Evolutionary conservation across 352 stramenopile genomes (phyloP).

Genomic region (Pseudoperonospora humuli): DNA sequence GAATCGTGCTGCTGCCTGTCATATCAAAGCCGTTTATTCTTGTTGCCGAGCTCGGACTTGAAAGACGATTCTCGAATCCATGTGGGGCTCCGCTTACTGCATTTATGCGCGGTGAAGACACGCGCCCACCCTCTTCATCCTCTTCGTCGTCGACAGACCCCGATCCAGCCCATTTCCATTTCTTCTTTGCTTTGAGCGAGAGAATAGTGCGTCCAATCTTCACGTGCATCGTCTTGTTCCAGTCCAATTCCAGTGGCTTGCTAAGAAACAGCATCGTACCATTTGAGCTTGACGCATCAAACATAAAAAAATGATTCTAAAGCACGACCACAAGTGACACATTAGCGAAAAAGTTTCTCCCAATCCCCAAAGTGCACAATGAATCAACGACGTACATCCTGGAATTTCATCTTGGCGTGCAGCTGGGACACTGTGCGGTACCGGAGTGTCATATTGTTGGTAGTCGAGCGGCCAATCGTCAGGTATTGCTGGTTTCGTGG

Average conservation of each 20-base stretch:
- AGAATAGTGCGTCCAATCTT: constrained; percentile 82
- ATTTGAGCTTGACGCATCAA: constrained; percentile 72
- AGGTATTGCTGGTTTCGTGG: constrained; percentile 60
- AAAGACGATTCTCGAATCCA: constrained; percentile 12
- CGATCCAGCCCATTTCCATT: constrained; percentile 63
- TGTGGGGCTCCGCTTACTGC: constrained; percentile 5
- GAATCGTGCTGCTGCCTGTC: constrained; percentile 17
- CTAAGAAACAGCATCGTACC: constrained; percentile 82
- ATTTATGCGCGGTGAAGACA: constrained; percentile 22
- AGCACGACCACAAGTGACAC: constrained; percentile 1
- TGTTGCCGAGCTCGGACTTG: constrained; percentile 14
- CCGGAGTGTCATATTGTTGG: constrained; percentile 79
- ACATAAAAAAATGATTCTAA: constrained; percentile 72
- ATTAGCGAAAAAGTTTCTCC: background rate
- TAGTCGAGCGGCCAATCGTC: constrained; percentile 74
- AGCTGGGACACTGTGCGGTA: constrained; percentile 83
- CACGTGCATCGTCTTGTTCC: constrained; percentile 76
- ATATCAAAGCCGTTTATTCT: constrained; percentile 33
- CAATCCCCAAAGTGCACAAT: background rate
- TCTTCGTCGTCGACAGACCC: constrained; percentile 33
- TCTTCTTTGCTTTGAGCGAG: constrained; percentile 78
- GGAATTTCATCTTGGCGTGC: constrained; percentile 74
- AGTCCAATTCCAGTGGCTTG: constrained; percentile 71
- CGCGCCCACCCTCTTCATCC: constrained; percentile 21
- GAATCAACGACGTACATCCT: constrained; percentile 38